Evolutionary conservation across 306 rosid species (phyloP).

Genomic region (Cicer pinnatifidum): DNA sequence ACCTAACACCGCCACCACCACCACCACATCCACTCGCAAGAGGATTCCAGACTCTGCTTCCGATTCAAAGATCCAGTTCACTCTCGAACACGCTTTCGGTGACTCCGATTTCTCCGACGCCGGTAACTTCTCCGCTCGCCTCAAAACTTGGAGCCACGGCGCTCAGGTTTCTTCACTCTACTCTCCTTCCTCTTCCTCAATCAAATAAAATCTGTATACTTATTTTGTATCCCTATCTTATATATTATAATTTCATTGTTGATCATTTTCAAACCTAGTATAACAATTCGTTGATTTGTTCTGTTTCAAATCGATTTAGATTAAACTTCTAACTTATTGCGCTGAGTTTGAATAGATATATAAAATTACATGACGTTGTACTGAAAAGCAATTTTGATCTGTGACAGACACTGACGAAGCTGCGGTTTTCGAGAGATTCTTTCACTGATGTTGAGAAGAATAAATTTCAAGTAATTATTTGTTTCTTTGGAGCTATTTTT

Average conservation of each 20-base stretch:
- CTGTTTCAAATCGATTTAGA: conserved; percentile 4
- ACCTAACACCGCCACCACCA: conserved; percentile 43
- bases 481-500: conserved; percentile 2
- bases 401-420: conserved; percentile 86
- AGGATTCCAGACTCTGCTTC: conserved; percentile 71
- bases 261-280: conserved; percentile 10
- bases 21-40: conserved; percentile 56
- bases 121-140: conserved; percentile 91
- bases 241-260: not conserved
- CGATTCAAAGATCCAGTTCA: conserved; percentile 92
- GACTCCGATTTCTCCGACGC: conserved; percentile 78
- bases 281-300: not conserved
- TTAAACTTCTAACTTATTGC: conserved; percentile 1
- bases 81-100: conserved; percentile 86
- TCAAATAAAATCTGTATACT: not conserved
- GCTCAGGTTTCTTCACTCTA: conserved; percentile 63
- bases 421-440: conserved; percentile 77
- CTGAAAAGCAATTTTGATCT: conserved; percentile 43
- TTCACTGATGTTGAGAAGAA: conserved; percentile 67
- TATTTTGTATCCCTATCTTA: not conserved
- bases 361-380: not conserved
- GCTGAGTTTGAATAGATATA: not conserved
- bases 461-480: conserved; percentile 59
- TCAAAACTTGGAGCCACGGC: conserved; percentile 89
- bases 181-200: not conserved